Evolutionary conservation across 2,329 filamentous ascomycete species (phyloP).

Genomic region (Diplodia sapinea): DNA sequence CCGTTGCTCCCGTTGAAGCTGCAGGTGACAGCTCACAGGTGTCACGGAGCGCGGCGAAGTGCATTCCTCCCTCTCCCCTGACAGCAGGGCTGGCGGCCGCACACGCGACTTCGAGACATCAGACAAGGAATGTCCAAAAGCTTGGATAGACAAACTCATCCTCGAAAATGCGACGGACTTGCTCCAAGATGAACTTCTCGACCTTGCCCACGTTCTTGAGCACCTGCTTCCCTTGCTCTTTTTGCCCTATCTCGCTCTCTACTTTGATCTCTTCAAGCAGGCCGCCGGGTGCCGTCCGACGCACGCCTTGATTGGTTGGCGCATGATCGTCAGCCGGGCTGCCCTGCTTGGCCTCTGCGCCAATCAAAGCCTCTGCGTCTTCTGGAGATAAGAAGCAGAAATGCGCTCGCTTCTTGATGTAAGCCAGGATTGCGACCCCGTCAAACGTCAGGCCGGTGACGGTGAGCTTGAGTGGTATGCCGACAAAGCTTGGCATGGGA

Average conservation of each 20-base stretch:
- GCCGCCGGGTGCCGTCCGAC: conserved; percentile 66
- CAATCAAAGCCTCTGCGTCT: conserved; percentile 75
- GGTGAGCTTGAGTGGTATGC: conserved; percentile 90
- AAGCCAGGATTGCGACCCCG: conserved; percentile 87
- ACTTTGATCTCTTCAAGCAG: conserved; percentile 91
- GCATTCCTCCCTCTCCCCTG: conserved; percentile 30
- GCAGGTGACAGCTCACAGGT: conserved; percentile 32
- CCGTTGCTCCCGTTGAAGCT: conserved; percentile 29
- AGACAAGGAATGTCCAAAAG: conserved; percentile 97
- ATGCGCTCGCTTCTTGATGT: conserved; percentile 86
- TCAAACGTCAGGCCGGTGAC: conserved; percentile 96
- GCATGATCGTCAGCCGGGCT: conserved; percentile 34
- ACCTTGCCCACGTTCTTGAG: conserved; percentile 99
- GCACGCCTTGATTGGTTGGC: conserved; percentile 33
- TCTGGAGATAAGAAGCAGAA: conserved; percentile 95
- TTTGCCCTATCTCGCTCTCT: conserved; percentile 95
- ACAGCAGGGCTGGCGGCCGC: conserved; percentile 29
- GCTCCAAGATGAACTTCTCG: conserved; percentile 94
- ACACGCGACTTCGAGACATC: conserved; percentile 34
- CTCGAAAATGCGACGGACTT: conserved; percentile 95
- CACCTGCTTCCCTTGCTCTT: conserved; percentile 89
- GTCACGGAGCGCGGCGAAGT: conserved; percentile 23
- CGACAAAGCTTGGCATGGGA: conserved; percentile 97
- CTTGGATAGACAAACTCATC: conserved; percentile 98
- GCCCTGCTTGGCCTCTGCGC: conserved; percentile 45